Evolutionary conservation across 805 yeast genomes (phyloP).

Genomic region (Metschnikowia chrysomelidarum): DNA sequence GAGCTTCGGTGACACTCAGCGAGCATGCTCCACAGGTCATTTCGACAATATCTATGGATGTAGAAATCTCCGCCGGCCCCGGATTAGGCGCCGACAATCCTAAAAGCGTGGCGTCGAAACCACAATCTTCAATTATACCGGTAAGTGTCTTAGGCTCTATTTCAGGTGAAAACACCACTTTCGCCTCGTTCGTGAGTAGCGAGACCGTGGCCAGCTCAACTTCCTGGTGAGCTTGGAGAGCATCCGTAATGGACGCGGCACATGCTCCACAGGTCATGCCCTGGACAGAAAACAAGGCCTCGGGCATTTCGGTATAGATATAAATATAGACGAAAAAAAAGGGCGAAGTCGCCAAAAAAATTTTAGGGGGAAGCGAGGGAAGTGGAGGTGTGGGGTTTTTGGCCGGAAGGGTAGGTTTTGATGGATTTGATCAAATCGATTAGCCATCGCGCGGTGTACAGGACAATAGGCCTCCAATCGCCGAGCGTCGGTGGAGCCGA

Average conservation of each 20-base stretch:
- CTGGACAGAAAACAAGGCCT: slow-evolving; percentile 12
- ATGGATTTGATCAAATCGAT: too few relatives aligned
- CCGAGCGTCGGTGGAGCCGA: too few relatives aligned
- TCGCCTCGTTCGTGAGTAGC: slow-evolving; percentile 29
- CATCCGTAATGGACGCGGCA: slow-evolving; percentile 23
- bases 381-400: too few relatives aligned
- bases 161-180: slow-evolving; percentile 13
- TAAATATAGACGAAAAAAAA: too few relatives aligned
- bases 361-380: too few relatives aligned
- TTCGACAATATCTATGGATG: slow-evolving; percentile 11
- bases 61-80: not conserved
- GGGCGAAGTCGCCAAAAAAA: too few relatives aligned
- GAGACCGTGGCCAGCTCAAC: slow-evolving; percentile 23
- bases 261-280: slow-evolving; percentile 32
- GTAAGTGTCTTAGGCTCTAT: slow-evolving; percentile 7
- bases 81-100: slow-evolving; percentile 1
- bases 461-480: too few relatives aligned
- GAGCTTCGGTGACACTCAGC: slow-evolving; percentile 17
- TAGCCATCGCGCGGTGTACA: too few relatives aligned
- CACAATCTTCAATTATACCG: slow-evolving; percentile 16
- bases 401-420: too few relatives aligned
- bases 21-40: slow-evolving; percentile 23
- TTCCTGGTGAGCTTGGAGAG: slow-evolving; percentile 15
- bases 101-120: slow-evolving; percentile 17
- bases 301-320: too few relatives aligned